These are phyloP conservation scores for Oryza nivara DNA, from an alignment of 176 grass and related monocot genomes.

Conservation along the genomic window DNA sequence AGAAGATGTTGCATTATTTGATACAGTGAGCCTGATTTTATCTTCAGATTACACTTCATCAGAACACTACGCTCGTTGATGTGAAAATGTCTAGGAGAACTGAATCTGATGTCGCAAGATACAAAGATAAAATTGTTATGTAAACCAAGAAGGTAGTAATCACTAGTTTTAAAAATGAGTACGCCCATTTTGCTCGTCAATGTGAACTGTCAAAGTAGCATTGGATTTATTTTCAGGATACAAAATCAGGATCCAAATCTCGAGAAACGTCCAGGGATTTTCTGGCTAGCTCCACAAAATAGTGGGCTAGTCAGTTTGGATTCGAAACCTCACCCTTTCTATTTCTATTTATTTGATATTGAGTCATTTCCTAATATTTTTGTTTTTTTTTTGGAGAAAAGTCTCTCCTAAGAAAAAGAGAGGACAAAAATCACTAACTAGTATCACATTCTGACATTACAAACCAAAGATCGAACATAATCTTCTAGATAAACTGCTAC, in stretches of 20 bases:
- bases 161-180: not conserved
- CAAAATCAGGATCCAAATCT: not conserved
- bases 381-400: too few relatives aligned
- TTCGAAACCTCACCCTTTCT: too few relatives aligned
- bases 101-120: not conserved
- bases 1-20: constrained; percentile 8
- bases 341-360: too few relatives aligned
- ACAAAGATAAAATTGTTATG: not conserved
- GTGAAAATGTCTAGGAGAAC: too few relatives aligned
- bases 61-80: not conserved
- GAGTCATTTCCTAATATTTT: too few relatives aligned
- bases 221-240: not conserved
- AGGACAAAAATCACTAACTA: not conserved
- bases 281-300: too few relatives aligned
- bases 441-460: not conserved
- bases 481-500: not conserved
- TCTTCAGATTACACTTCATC: too few relatives aligned
- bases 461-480: not conserved
- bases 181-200: not conserved
- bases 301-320: too few relatives aligned
- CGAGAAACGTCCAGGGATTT: too few relatives aligned
- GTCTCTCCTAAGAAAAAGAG: too few relatives aligned
- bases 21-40: not conserved
- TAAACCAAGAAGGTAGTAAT: not conserved
- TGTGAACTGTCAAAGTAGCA: not conserved